These are phyloP conservation scores for Trichoderma harzianum DNA, from an alignment of 2,329 filamentous ascomycete genomes.

Conservation along the genomic window DNA sequence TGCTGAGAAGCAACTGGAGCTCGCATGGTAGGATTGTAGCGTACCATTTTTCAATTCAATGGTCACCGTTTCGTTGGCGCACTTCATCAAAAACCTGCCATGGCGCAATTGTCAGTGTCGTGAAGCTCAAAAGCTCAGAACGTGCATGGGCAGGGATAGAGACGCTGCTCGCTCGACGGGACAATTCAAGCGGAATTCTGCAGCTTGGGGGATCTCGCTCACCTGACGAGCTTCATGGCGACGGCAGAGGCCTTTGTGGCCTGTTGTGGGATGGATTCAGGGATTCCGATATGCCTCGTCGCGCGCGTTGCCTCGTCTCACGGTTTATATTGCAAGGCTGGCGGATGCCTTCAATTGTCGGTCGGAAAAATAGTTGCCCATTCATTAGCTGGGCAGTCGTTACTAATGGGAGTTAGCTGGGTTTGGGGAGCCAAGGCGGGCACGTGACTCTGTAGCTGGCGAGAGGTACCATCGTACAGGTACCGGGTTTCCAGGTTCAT, in stretches of 20 bases:
- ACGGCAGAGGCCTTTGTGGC: conserved; percentile 24
- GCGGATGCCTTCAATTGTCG: conserved; percentile 28
- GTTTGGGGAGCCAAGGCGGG: background rate
- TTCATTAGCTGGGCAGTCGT: conserved; percentile 6
- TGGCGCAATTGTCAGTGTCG: conserved; percentile 26
- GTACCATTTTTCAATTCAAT: conserved; percentile 97
- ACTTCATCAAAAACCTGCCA: conserved; percentile 96
- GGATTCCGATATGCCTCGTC: conserved; percentile 11
- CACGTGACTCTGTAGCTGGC: background rate
- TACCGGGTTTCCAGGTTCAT: background rate
- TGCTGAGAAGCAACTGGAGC: background rate
- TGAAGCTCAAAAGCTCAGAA: conserved; percentile 20
- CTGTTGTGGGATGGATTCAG: conserved; percentile 14
- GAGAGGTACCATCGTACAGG: background rate
- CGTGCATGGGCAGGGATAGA: background rate
- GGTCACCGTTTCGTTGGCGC: conserved; percentile 96
- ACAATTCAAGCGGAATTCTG: conserved; percentile 22
- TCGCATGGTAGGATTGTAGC: conserved; percentile 15
- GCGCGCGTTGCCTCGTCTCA: conserved; percentile 17
- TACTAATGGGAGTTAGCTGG: background rate
- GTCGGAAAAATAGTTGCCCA: conserved; percentile 30
- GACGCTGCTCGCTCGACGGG: background rate
- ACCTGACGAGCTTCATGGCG: conserved; percentile 97
- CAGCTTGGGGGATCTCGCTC: conserved; percentile 36
- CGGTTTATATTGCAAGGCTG: conserved; percentile 17